Evolutionary conservation across 306 rosid genomes (phyloP).

Genomic region (Senna siamea): DNA sequence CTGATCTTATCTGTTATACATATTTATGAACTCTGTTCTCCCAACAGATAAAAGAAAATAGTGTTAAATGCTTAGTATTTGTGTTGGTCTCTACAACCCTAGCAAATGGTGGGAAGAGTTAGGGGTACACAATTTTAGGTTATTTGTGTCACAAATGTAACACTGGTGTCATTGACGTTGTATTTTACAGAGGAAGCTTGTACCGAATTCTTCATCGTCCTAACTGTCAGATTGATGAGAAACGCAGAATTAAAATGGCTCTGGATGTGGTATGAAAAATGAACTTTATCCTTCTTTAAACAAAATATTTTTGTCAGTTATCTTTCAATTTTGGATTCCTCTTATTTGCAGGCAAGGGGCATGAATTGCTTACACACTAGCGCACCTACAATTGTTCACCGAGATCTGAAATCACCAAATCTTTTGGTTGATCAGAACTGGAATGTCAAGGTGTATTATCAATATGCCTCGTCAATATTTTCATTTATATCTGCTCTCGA

Average conservation of each 20-base stretch:
- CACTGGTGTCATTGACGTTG: slow-evolving; percentile 31
- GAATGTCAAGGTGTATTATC: slow-evolving; percentile 85
- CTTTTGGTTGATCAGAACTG: slow-evolving; percentile 97
- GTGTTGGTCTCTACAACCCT: slow-evolving; percentile 31
- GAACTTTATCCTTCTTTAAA: slow-evolving; percentile 22
- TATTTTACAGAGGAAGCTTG: slow-evolving; percentile 84
- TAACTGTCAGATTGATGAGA: slow-evolving; percentile 85
- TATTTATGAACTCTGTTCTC: too few relatives aligned
- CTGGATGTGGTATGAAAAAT: slow-evolving; percentile 85
- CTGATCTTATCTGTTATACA: too few relatives aligned
- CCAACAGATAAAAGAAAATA: too few relatives aligned
- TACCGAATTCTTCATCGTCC: slow-evolving; percentile 90
- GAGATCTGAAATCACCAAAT: slow-evolving; percentile 96
- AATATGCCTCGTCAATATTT: slow-evolving; percentile 21
- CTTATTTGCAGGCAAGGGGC: slow-evolving; percentile 88
- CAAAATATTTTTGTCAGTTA: slow-evolving; percentile 24
- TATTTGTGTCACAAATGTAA: too few relatives aligned
- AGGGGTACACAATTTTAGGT: not conserved
- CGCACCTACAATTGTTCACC: slow-evolving; percentile 92
- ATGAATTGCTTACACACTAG: slow-evolving; percentile 99
- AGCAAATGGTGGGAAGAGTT: slow-evolving; percentile 1
- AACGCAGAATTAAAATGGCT: slow-evolving; percentile 94
- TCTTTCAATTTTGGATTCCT: slow-evolving; percentile 35
- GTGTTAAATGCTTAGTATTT: too few relatives aligned
- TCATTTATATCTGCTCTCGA: slow-evolving; percentile 30